These are phyloP conservation scores for Excoecaria agallocha DNA, from an alignment of 345 rosid genomes.

Conservation along the genomic window DNA sequence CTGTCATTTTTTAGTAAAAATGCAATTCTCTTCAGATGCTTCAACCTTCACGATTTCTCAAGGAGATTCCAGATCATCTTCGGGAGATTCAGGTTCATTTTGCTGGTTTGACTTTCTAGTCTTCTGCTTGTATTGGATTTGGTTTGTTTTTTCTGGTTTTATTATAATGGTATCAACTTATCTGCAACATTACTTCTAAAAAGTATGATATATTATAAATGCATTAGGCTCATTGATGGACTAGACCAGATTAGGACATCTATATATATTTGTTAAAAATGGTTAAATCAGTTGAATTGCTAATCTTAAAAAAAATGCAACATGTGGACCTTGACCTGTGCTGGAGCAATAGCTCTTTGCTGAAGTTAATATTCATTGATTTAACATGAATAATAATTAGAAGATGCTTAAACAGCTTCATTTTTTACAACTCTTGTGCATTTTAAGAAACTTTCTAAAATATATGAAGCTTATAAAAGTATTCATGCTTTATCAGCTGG, in stretches of 20 bases:
- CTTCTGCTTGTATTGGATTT: neutral
- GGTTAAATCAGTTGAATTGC: neutral
- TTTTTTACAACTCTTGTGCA: neutral
- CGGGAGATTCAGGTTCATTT: slow-evolving; percentile 55
- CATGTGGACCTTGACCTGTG: neutral
- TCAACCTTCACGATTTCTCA: slow-evolving; percentile 91
- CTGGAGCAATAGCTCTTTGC: neutral
- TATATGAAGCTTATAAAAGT: neutral
- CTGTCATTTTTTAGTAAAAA: slow-evolving; percentile 25
- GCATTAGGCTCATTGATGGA: neutral
- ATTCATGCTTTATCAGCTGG: neutral
- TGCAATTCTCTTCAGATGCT: slow-evolving; percentile 54
- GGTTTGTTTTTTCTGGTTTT: neutral
- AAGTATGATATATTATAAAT: neutral
- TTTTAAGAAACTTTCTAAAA: neutral
- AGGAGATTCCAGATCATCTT: slow-evolving; percentile 83
- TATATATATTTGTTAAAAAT: neutral
- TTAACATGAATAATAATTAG: neutral
- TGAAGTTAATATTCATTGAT: neutral
- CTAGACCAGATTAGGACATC: neutral
- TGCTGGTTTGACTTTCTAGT: neutral
- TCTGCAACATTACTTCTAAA: no score
- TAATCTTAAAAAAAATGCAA: neutral
- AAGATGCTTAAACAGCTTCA: neutral
- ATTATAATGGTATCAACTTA: neutral